Percentiles rank a stretch among this genome's conserved stretches.
Conservation (phyloP, 805 yeast species). For the Ogataea henricii region DNA sequence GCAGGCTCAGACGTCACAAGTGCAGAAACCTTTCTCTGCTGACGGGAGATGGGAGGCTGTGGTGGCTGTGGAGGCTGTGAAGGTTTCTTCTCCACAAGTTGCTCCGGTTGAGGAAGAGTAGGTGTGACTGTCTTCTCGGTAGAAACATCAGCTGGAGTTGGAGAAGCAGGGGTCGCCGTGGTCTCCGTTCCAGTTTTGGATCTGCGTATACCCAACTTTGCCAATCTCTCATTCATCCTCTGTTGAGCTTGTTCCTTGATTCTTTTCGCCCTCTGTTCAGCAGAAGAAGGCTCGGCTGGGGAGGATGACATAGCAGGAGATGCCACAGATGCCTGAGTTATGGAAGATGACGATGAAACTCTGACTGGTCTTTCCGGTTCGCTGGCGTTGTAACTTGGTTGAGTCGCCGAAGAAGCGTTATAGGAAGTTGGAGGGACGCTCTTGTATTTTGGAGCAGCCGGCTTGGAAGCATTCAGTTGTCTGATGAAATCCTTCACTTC, state of each 20-base stretch:
- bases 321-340: not conserved
- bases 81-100: slow-evolving; percentile 16
- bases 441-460: slow-evolving; percentile 10
- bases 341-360: not conserved
- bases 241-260: slow-evolving; percentile 82
- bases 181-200: slow-evolving; percentile 16
- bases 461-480: slow-evolving; percentile 45
- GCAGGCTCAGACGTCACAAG: slow-evolving; percentile 7
- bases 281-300: slow-evolving; percentile 27
- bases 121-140: not conserved
- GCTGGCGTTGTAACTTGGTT: not conserved
- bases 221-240: slow-evolving; percentile 82
- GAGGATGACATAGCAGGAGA: not conserved
- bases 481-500: slow-evolving; percentile 64
- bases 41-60: slow-evolving; percentile 25
- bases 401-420: slow-evolving; percentile 2
- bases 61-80: slow-evolving; percentile 24
- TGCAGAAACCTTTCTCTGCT: slow-evolving; percentile 8
- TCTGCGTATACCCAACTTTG: slow-evolving; percentile 70
- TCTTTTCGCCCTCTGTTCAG: slow-evolving; percentile 72
- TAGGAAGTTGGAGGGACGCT: not conserved
- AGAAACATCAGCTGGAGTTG: slow-evolving; percentile 17
- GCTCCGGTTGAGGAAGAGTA: slow-evolving; percentile 20
- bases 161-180: slow-evolving; percentile 9
- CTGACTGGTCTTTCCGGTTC: not conserved